A percentile compares a stretch with the other conserved stretches of the same genome.
These are phyloP conservation scores for Asterochloris sp. DNA, from an alignment of 139 green algal species.

Conservation along the genomic window DNA sequence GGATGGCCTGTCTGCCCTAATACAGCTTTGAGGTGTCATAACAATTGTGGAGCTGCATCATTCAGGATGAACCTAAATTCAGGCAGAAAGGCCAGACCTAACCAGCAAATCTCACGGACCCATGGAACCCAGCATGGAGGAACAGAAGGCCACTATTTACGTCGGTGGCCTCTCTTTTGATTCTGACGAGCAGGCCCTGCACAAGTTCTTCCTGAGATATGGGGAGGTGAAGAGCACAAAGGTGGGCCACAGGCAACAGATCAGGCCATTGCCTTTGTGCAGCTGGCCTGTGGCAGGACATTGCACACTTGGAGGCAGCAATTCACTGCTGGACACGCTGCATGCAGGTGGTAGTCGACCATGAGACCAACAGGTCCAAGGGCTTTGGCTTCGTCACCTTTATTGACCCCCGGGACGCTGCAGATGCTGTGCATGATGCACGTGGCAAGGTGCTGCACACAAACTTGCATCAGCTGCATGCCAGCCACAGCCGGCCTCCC, in stretches of 20 bases:
- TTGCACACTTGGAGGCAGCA: not conserved
- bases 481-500: not conserved
- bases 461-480: not conserved
- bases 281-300: not conserved
- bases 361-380: conserved; percentile 30
- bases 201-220: conserved; percentile 23
- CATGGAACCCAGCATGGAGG: not conserved
- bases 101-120: too few species aligned
- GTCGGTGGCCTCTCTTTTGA: conserved; percentile 21
- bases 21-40: too few species aligned
- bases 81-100: too few species aligned
- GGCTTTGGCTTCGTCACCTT: conserved; percentile 48
- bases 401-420: conserved; percentile 31
- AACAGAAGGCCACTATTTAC: conserved; percentile 17
- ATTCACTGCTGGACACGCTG: not conserved
- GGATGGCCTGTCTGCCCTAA: too few species aligned
- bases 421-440: conserved; percentile 30
- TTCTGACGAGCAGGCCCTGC: conserved; percentile 13
- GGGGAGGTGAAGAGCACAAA: conserved; percentile 15
- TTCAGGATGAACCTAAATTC: too few species aligned
- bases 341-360: conserved; percentile 36
- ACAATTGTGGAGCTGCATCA: too few species aligned
- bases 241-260: not conserved
- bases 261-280: too few species aligned
- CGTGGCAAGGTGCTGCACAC: conserved; percentile 22